Percentiles rank a stretch among this genome's conserved stretches.
phyloP scores from a whole-genome alignment of 371 early-diverging fungal genomes.

The Actinomucor elegans region DNA sequence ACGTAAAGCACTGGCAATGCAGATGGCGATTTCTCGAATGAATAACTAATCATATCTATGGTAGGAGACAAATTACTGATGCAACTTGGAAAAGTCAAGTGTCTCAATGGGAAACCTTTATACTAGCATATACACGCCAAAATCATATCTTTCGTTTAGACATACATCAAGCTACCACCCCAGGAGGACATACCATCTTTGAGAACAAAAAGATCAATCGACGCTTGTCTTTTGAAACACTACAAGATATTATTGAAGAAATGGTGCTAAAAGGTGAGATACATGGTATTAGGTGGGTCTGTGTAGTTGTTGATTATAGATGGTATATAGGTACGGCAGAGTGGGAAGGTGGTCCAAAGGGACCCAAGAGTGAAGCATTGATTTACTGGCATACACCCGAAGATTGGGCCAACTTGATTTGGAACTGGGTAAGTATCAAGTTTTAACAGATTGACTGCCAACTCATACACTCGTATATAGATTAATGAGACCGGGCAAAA shows the following conservation, averaged over 20 bases:
- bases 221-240: constrained; percentile 54
- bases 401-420: constrained; percentile 83
- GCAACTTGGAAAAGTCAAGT: constrained; percentile 84
- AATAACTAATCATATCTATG: neutral
- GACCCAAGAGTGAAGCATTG: constrained; percentile 57
- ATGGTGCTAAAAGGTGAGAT: constrained; percentile 69
- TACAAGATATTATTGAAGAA: constrained; percentile 71
- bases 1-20: constrained; percentile 73
- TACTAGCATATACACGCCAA: constrained; percentile 68
- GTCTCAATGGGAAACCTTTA: constrained; percentile 75
- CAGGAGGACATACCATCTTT: constrained; percentile 60
- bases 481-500: constrained; percentile 71
- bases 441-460: neutral
- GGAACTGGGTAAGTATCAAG: constrained; percentile 68
- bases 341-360: constrained; percentile 64
- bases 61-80: constrained; percentile 79
- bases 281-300: neutral
- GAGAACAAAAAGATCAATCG: constrained; percentile 67
- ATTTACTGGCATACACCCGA: constrained; percentile 89
- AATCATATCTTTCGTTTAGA: constrained; percentile 65
- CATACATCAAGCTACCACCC: constrained; percentile 58
- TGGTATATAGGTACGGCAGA: constrained; percentile 63
- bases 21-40: neutral
- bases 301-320: neutral
- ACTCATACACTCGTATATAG: too few relatives aligned